A percentile compares a stretch with the other conserved stretches of the same genome.
phyloP scores from a whole-genome alignment of 805 yeast genomes.

The Vanderwaltozyma verrucispora region DNA sequence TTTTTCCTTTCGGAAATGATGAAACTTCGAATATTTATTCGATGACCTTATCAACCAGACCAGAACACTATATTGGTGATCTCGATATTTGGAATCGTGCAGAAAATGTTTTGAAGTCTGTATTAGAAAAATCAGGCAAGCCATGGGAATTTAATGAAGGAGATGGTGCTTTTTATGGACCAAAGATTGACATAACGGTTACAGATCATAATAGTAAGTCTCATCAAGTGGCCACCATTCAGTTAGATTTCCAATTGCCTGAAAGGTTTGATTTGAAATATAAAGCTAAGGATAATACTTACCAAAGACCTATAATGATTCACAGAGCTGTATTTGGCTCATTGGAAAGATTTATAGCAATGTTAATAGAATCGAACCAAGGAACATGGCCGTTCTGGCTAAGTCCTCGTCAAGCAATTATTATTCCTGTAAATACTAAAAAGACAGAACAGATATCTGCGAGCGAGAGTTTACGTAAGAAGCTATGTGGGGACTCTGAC shows the following conservation, averaged over 20 bases:
- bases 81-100: slow-evolving; percentile 74
- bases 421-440: slow-evolving; percentile 65
- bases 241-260: slow-evolving; percentile 91
- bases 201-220: slow-evolving; percentile 69
- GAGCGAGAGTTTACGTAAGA: slow-evolving; percentile 39
- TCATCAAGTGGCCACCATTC: slow-evolving; percentile 94
- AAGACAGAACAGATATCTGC: slow-evolving; percentile 36
- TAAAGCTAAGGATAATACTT: slow-evolving; percentile 40
- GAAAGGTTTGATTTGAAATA: slow-evolving; percentile 68
- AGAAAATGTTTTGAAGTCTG: slow-evolving; percentile 52
- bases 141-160: slow-evolving; percentile 71
- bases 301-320: slow-evolving; percentile 78
- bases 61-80: slow-evolving; percentile 69
- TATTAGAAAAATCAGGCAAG: slow-evolving; percentile 44
- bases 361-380: slow-evolving; percentile 76
- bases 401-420: slow-evolving; percentile 79
- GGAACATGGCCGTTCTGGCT: slow-evolving; percentile 99
- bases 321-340: slow-evolving; percentile 96
- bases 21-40: background rate
- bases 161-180: slow-evolving; percentile 97
- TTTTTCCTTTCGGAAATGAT: slow-evolving; percentile 29
- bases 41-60: slow-evolving; percentile 77
- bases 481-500: slow-evolving; percentile 39
- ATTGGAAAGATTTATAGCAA: slow-evolving; percentile 83
- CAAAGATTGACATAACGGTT: slow-evolving; percentile 81